Percentiles rank a stretch among this genome's conserved stretches.
Conservation (phyloP, 805 yeast species). For the Phaffomyces opuntiae region DNA sequence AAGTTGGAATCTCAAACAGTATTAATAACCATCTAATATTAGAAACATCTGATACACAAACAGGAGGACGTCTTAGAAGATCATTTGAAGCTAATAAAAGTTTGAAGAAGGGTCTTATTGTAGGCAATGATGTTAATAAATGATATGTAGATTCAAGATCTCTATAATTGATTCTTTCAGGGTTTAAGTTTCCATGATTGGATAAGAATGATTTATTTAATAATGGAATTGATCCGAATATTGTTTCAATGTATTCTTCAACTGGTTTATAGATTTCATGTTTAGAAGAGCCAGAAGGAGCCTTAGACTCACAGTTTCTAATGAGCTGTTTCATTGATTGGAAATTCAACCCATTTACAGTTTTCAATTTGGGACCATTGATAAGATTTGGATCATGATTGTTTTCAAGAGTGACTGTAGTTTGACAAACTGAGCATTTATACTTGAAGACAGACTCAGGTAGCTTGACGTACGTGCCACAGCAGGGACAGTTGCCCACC, state of each 20-base stretch:
- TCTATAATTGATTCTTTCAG: conserved; percentile 41
- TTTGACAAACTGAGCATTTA: conserved; percentile 57
- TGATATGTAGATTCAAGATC: conserved; percentile 42
- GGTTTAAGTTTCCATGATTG: conserved; percentile 1
- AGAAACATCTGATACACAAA: conserved; percentile 29
- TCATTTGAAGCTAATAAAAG: conserved; percentile 46
- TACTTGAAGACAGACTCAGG: conserved; percentile 33
- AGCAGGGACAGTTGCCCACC: conserved; percentile 34
- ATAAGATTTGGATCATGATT: too few species aligned
- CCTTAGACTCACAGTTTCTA: conserved; percentile 4
- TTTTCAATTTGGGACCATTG: not conserved
- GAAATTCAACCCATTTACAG: conserved; percentile 1
- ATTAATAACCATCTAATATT: conserved; percentile 56
- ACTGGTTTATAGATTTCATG: conserved; percentile 40
- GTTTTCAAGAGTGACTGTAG: conserved; percentile 31
- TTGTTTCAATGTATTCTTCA: conserved; percentile 35
- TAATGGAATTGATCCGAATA: conserved; percentile 41
- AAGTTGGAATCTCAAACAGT: conserved; percentile 60
- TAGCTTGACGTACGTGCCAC: conserved; percentile 37
- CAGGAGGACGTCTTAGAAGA: conserved; percentile 45
- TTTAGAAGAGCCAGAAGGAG: conserved; percentile 1
- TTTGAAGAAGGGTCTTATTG: conserved; percentile 51
- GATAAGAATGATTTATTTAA: conserved; percentile 50
- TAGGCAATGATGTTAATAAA: conserved; percentile 43
- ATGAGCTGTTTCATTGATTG: conserved; percentile 1